Evolutionary conservation across 2,329 filamentous ascomycete genomes (phyloP), one percentile per base, ranked within the genome.

Genomic region (Colletotrichum graminicola): DNA sequence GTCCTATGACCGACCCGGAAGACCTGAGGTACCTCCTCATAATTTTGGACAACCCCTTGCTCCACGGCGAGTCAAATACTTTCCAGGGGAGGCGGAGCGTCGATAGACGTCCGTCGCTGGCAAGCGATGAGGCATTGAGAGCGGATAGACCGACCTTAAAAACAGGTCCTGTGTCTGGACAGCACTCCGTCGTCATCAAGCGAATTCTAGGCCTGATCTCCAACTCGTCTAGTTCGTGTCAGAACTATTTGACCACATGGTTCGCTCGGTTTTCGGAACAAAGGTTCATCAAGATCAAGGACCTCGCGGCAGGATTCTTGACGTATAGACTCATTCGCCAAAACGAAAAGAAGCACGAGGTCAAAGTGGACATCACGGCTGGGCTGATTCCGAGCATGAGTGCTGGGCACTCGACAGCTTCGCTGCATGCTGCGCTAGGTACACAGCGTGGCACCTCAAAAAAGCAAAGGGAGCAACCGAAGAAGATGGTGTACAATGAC

Each of bases 101-200:
- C 14, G 41, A 39, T 18, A 62, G 36, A 23, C 32, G 51, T 41
- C 11, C 41, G 16, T 59, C 47, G 34, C 49, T 43, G 3, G 36
- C 47, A 29, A 29, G 55, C 10, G 67, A 66, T 7, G 41, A 73
- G 5, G 65, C 72, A 8, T 16, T 57, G 16, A 41, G 45, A 18
- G 52, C 56, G 10, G 56, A 59, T 21, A 60, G 72, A 8, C 41
- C 66, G 4, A 56, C 68, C 3, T 78, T 82, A 7, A 80, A 79
- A 47, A 79, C 81, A 3, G 84, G 84, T 0, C 85, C 82, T 10
- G 77, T 85, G 14, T 84, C 88, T 34, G 91, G 91, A 1, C 89
- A 93, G 71, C 93, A 97, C 80, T 94, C 93, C 2, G 92, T 92
- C 5, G 92, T 97, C 64, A 89, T 97, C 76, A 97, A 97, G 80